Percentiles rank a stretch among this genome's conserved stretches.
Evolutionary conservation across 306 rosid genomes (phyloP).

Genomic region (Crataegus laevigata): DNA sequence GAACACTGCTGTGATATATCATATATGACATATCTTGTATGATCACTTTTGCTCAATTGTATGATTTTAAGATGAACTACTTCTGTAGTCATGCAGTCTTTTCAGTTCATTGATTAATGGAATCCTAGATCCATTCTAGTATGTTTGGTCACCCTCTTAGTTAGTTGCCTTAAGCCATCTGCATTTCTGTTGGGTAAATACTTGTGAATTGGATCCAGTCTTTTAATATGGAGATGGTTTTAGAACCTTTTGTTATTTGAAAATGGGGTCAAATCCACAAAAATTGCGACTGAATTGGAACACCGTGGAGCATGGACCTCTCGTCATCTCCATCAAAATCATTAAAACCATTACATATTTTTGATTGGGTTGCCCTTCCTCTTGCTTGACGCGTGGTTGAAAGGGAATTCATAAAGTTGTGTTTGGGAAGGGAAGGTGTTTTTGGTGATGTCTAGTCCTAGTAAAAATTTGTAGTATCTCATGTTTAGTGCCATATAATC

Average conservation of each 20-base stretch:
- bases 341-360: neutral
- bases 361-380: neutral
- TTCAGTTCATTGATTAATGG: neutral
- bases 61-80: neutral
- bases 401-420: neutral
- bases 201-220: neutral
- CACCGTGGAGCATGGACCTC: neutral
- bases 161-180: neutral
- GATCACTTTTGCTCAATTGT: neutral
- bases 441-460: neutral
- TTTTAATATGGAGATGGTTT: neutral
- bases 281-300: neutral
- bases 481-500: neutral
- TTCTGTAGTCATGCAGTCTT: neutral
- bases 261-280: neutral
- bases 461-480: neutral
- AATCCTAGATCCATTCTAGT: neutral
- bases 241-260: neutral
- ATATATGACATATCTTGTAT: neutral
- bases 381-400: neutral
- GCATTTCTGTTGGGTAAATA: neutral
- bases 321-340: neutral
- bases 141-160: neutral
- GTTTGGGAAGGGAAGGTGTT: neutral
- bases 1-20: neutral